phyloP scores from a whole-genome alignment of 306 rosid species.

The Rosa rugosa region DNA sequence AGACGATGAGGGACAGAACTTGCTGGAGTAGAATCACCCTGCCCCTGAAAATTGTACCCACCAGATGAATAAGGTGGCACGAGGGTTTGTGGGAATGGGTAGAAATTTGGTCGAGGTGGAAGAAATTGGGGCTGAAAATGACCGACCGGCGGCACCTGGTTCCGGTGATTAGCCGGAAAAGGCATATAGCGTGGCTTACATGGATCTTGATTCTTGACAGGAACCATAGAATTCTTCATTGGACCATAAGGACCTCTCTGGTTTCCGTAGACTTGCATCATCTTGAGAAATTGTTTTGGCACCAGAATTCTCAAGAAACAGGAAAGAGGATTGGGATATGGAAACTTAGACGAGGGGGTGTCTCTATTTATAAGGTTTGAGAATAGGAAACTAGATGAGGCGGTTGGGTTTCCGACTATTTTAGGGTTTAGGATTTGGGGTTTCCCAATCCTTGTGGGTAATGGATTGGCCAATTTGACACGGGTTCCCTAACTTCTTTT shows the following conservation, averaged over 20 bases:
- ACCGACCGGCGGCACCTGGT: conserved; percentile 31
- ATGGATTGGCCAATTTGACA: too few relatives aligned
- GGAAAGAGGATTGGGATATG: not conserved
- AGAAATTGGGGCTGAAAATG: conserved; percentile 41
- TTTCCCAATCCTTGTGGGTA: too few relatives aligned
- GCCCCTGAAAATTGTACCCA: conserved; percentile 39
- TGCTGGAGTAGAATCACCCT: too few relatives aligned
- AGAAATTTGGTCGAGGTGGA: conserved; percentile 33
- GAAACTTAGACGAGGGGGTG: too few relatives aligned
- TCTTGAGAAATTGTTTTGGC: not conserved
- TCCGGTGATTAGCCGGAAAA: conserved; percentile 42
- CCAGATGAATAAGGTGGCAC: conserved; percentile 28
- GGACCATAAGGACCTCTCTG: conserved; percentile 52
- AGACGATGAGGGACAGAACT: conserved; percentile 44
- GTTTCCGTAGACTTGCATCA: conserved; percentile 12
- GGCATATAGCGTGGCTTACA: conserved; percentile 44
- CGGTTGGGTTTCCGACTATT: too few relatives aligned
- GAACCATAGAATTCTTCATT: conserved; percentile 31
- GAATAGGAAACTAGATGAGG: too few relatives aligned
- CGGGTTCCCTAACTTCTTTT: too few relatives aligned
- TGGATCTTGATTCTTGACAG: conserved; percentile 43
- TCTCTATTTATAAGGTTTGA: too few relatives aligned
- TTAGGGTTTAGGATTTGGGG: too few relatives aligned
- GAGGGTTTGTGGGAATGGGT: conserved; percentile 12
- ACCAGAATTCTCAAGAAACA: not conserved